Evolutionary conservation across 768 basidiomycete genomes (phyloP).

Genomic region (Collybia sordida): DNA sequence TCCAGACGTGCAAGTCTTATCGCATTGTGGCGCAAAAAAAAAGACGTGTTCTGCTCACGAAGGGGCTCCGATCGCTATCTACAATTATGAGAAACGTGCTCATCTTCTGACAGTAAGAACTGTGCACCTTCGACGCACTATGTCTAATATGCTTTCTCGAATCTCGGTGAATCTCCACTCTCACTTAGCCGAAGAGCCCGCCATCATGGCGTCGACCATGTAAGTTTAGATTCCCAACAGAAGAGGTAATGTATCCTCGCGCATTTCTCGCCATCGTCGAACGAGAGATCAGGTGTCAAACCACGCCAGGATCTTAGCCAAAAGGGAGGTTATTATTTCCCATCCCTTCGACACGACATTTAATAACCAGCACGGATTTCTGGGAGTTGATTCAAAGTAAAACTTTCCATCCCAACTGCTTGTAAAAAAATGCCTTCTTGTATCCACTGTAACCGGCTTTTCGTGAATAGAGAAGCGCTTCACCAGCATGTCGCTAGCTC

Average conservation of each 20-base stretch:
- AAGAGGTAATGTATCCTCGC: not conserved
- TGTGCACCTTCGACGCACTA: too few relatives aligned
- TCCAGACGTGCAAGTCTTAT: too few relatives aligned
- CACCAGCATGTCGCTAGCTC: constrained; percentile 37
- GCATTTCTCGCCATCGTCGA: not conserved
- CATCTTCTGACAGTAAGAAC: too few relatives aligned
- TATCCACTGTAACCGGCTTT: constrained; percentile 32
- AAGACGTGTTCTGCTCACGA: too few relatives aligned
- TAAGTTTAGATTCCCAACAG: too few relatives aligned
- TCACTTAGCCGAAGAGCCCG: too few relatives aligned
- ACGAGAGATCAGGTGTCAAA: not conserved
- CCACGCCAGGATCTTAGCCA: not conserved
- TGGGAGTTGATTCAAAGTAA: not conserved
- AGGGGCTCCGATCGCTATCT: too few relatives aligned
- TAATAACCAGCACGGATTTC: not conserved
- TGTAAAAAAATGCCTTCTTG: constrained; percentile 30
- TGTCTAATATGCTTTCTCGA: too few relatives aligned
- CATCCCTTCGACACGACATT: not conserved
- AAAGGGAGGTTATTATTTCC: not conserved
- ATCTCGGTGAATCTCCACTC: too few relatives aligned
- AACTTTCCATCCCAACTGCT: not conserved
- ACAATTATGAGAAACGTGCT: too few relatives aligned
- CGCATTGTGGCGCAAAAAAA: too few relatives aligned
- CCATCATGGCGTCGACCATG: too few relatives aligned
- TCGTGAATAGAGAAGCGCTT: constrained; percentile 34